Conservation (phyloP, 1,284 basidiomycete species). For the Cutaneotrichosporon sp. region DNA sequence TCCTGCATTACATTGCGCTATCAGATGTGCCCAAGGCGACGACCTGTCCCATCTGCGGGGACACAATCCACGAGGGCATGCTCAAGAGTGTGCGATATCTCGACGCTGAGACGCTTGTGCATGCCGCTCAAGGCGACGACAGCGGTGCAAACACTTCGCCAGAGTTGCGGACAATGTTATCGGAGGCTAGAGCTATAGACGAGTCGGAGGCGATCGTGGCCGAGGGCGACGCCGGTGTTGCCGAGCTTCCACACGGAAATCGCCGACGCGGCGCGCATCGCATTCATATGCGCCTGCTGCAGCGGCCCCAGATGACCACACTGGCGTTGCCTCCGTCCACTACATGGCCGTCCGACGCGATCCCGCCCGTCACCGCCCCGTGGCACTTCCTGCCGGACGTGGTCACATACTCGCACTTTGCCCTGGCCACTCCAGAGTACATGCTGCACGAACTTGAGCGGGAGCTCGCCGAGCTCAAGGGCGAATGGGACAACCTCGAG, state of each 20-base stretch:
- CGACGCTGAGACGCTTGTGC: conserved; percentile 38
- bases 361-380: conserved; percentile 80
- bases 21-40: conserved; percentile 76
- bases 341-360: conserved; percentile 87
- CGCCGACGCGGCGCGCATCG: conserved; percentile 19
- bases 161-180: conserved; percentile 5
- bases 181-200: conserved; percentile 46
- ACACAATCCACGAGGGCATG: conserved; percentile 83
- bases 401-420: conserved; percentile 82
- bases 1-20: conserved; percentile 76
- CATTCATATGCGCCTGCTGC: conserved; percentile 81
- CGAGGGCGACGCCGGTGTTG: neutral
- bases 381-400: conserved; percentile 96
- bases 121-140: conserved; percentile 28
- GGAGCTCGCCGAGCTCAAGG: conserved; percentile 65
- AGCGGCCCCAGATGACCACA: conserved; percentile 88
- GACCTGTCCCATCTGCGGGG: conserved; percentile 92
- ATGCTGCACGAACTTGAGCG: conserved; percentile 65
- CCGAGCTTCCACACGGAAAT: neutral
- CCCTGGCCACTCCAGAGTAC: conserved; percentile 87
- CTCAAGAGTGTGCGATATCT: conserved; percentile 77
- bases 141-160: conserved; percentile 1
- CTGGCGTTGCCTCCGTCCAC: conserved; percentile 86
- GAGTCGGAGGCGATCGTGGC: conserved; percentile 20
- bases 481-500: conserved; percentile 54